Base-by-base conservation (phyloP, 306 rosid species). In the Pyrus communis region DNA sequence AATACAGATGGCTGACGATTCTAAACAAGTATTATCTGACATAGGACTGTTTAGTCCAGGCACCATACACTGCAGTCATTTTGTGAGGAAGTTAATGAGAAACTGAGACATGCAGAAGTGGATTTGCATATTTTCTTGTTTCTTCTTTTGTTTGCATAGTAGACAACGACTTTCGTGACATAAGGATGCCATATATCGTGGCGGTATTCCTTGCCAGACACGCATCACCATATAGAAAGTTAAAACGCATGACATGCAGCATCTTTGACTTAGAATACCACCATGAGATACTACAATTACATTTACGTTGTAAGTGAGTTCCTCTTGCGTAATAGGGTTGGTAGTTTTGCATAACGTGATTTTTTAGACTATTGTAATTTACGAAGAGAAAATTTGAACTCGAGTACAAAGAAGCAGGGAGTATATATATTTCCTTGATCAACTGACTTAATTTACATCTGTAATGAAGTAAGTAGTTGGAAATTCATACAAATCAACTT, bases 1-100 rank as follows among this genome's bases (percentile, higher is more conserved):
- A 25, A 19, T 74, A 72, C 59, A 18, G 76, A 70, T 67, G 62
- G 71, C 42, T 40, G 30, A 69, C 33, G 69, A 70, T 46, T 58
- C 52, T 45, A 25, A 25, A 54, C 70, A 11, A 70, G 65, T 55
- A 67, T 46, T 31, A 30, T 52, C 51, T 61, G 6, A 33, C 19
- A 65, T 28, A 65, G 51, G 69, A 66, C 57, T 80, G 9, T 21
- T 18, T 59, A 73, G 7, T 73, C 35, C 9, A 58, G 76, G 76
- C 25, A 73, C 38, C 67, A 59, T 61, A 43, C 30, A 49, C 58
- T 19, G 42, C 43, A 18, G 66, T 74, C 57, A 42, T 55, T 67
- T 35, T 75, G 69, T 18, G 4, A 31, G 25, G 43, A 64, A 75
- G 65, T 55, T 45, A 42, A 55, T 74, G 63, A 67, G 62, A 45